These are phyloP conservation scores for Helminthosporium solani DNA, from an alignment of 2,329 filamentous ascomycete genomes.

Conservation along the genomic window DNA sequence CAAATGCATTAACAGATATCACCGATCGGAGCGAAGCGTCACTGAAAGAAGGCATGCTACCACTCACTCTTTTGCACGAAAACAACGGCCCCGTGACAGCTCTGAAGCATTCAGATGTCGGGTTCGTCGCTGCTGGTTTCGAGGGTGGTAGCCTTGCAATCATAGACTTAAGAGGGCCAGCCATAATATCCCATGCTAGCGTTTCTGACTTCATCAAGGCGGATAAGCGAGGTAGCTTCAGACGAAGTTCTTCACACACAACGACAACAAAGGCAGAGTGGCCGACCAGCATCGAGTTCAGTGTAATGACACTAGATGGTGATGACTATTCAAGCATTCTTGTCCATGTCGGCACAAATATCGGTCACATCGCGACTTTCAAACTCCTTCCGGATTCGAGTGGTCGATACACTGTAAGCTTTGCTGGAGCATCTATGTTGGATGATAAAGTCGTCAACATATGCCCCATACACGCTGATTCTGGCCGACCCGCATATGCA, in stretches of 20 bases:
- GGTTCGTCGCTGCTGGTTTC: slow-evolving; percentile 85
- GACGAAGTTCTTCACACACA: slow-evolving; percentile 53
- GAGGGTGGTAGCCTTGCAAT: slow-evolving; percentile 78
- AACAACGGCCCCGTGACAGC: slow-evolving; percentile 78
- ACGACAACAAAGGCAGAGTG: slow-evolving; percentile 61
- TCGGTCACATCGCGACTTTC: slow-evolving; percentile 83
- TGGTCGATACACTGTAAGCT: slow-evolving; percentile 69
- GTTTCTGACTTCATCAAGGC: slow-evolving; percentile 72
- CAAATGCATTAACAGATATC: slow-evolving; percentile 67
- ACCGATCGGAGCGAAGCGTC: slow-evolving; percentile 68
- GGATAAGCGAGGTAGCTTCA: slow-evolving; percentile 75
- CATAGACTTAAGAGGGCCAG: slow-evolving; percentile 83
- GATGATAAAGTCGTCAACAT: slow-evolving; percentile 73
- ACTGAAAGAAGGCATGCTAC: slow-evolving; percentile 78
- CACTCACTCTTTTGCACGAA: slow-evolving; percentile 78
- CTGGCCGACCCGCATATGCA: slow-evolving; percentile 73
- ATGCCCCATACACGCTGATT: slow-evolving; percentile 75
- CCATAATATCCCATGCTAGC: slow-evolving; percentile 74
- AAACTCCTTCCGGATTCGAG: slow-evolving; percentile 76
- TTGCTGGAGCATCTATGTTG: slow-evolving; percentile 66
- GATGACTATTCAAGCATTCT: slow-evolving; percentile 93
- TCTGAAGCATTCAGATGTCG: slow-evolving; percentile 83
- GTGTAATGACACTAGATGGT: slow-evolving; percentile 84
- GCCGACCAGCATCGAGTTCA: slow-evolving; percentile 83
- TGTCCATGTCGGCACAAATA: slow-evolving; percentile 85